Percentiles rank a stretch among this genome's conserved stretches.
Conservation (phyloP, 2,329 filamentous ascomycete species). For the Aaosphaeria arxii region DNA sequence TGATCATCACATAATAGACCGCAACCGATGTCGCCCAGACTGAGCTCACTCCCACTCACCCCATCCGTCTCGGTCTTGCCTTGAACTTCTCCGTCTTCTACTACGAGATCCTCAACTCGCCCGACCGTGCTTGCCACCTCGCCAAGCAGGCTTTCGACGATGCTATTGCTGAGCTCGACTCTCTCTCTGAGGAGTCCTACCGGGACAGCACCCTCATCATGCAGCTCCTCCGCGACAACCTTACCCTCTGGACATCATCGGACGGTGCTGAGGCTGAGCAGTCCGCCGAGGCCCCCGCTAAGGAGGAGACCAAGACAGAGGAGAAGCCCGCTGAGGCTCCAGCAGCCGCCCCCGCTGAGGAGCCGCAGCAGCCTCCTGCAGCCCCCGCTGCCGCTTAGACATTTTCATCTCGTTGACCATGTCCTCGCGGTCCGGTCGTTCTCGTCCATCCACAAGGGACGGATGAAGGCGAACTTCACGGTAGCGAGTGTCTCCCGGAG, state of each 20-base stretch:
- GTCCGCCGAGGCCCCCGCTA: slow-evolving; percentile 51
- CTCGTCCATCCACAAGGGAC: slow-evolving; percentile 26
- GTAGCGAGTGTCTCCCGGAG: slow-evolving; percentile 37
- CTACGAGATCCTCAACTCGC: slow-evolving; percentile 98
- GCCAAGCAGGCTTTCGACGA: slow-evolving; percentile 99
- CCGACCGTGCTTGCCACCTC: slow-evolving; percentile 94
- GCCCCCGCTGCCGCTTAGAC: slow-evolving; percentile 22
- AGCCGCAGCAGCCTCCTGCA: slow-evolving; percentile 21
- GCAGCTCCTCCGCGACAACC: slow-evolving; percentile 97
- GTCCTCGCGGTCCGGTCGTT: slow-evolving; percentile 29
- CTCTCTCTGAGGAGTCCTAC: slow-evolving; percentile 96
- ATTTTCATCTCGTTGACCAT: slow-evolving; percentile 29
- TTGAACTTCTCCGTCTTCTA: slow-evolving; percentile 99
- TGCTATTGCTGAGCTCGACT: slow-evolving; percentile 97
- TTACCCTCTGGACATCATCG: slow-evolving; percentile 96
- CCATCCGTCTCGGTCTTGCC: slow-evolving; percentile 94
- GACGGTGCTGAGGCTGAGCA: slow-evolving; percentile 78
- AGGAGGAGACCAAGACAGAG: slow-evolving; percentile 55
- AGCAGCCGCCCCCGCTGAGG: slow-evolving; percentile 14
- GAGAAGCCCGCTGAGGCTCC: slow-evolving; percentile 49
- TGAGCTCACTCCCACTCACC: slow-evolving; percentile 94
- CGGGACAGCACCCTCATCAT: slow-evolving; percentile 99
- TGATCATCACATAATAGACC: slow-evolving; percentile 57
- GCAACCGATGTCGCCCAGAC: slow-evolving; percentile 98
- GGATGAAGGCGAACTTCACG: slow-evolving; percentile 30